phyloP scores from a whole-genome alignment of 176 grass and related monocot genomes.

The Pontederia crassipes region DNA sequence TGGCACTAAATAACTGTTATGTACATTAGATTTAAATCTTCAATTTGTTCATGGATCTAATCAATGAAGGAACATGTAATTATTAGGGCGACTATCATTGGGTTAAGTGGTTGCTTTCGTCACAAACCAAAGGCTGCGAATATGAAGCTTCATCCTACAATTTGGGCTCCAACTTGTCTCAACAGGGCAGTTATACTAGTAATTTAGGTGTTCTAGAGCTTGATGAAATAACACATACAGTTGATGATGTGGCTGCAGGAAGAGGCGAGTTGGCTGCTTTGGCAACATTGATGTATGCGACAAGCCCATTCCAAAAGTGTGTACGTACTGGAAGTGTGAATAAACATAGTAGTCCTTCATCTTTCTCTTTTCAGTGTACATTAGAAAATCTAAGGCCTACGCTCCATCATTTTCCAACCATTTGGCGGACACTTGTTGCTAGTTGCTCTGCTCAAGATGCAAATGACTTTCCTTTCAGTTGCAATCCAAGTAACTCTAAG shows the following conservation, averaged over 20 bases:
- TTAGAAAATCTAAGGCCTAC: slow-evolving; percentile 58
- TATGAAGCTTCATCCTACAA: slow-evolving; percentile 88
- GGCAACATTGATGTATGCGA: slow-evolving; percentile 92
- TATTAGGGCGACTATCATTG: slow-evolving; percentile 67
- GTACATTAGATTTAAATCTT: no score
- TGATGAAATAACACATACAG: slow-evolving; percentile 63
- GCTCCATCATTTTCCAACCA: slow-evolving; percentile 60
- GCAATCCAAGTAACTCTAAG: slow-evolving; percentile 40
- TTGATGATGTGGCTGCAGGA: slow-evolving; percentile 81
- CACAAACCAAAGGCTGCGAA: slow-evolving; percentile 59
- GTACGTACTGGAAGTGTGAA: slow-evolving; percentile 74
- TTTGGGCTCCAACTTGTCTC: slow-evolving; percentile 66
- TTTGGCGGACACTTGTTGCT: slow-evolving; percentile 66
- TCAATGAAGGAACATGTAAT: slow-evolving; percentile 1
- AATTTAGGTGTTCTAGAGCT: slow-evolving; percentile 48
- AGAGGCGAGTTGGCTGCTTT: slow-evolving; percentile 75
- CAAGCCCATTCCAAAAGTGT: slow-evolving; percentile 65
- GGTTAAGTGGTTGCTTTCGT: slow-evolving; percentile 89
- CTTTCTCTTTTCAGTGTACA: slow-evolving; percentile 56
- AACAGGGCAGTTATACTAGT: slow-evolving; percentile 29
- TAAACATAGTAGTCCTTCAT: slow-evolving; percentile 20
- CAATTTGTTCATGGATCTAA: no score
- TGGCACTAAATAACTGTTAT: no score
- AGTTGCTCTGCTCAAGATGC: slow-evolving; percentile 65
- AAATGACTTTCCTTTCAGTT: slow-evolving; percentile 46